Conservation (phyloP, 495 filamentous ascomycete species). For the Aspergillus incahuasiensis region DNA sequence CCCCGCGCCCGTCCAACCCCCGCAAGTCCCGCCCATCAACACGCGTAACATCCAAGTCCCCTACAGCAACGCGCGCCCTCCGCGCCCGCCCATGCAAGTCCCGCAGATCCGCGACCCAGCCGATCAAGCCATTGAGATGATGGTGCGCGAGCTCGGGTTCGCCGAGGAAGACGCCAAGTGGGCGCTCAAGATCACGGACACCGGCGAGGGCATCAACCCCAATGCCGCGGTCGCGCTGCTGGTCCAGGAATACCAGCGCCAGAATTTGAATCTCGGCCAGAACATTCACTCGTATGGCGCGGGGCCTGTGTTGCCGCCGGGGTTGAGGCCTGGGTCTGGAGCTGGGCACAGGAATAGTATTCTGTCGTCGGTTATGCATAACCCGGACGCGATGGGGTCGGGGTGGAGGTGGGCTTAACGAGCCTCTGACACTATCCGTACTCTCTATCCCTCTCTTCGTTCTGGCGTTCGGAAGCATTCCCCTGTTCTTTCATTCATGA, state of each 20-base stretch:
- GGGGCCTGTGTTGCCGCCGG: no score
- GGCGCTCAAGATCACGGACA: slow-evolving; percentile 51
- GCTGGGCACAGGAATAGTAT: slow-evolving; percentile 14
- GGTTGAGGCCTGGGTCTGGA: neutral
- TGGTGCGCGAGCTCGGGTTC: slow-evolving; percentile 48
- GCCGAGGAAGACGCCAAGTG: slow-evolving; percentile 44
- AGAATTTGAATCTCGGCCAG: slow-evolving; percentile 16
- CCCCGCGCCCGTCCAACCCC: neutral
- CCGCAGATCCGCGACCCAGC: slow-evolving; percentile 49
- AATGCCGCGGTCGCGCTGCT: slow-evolving; percentile 41
- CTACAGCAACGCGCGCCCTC: neutral
- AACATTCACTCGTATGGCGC: neutral
- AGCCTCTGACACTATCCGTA: no score
- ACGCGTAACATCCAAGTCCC: neutral
- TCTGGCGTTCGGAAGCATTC: no score
- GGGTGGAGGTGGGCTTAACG: slow-evolving; percentile 40
- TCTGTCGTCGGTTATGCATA: slow-evolving; percentile 28
- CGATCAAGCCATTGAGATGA: slow-evolving; percentile 43
- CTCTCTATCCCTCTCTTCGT: no score
- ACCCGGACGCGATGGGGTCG: slow-evolving; percentile 24
- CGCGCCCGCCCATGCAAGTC: neutral
- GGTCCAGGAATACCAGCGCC: slow-evolving; percentile 31
- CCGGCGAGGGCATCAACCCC: slow-evolving; percentile 47
- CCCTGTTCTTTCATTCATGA: neutral
- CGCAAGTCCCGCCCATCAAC: neutral